These are phyloP conservation scores for Malassezia pachydermatis DNA, from an alignment of 1,284 basidiomycete species.

Conservation along the genomic window DNA sequence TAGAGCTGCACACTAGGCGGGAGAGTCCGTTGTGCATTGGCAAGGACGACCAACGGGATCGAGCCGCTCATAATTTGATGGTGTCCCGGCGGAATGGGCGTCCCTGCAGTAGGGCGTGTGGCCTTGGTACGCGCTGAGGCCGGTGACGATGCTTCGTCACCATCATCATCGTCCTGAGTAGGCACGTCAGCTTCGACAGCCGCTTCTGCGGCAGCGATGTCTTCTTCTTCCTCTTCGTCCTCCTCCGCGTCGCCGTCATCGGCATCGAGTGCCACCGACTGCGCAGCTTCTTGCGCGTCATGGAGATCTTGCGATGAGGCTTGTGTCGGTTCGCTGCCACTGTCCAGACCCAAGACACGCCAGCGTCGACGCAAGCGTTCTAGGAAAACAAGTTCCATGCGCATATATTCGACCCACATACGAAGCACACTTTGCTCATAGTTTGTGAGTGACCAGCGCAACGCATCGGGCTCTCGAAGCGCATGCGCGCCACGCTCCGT, in stretches of 20 bases:
- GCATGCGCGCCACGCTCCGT: constrained; percentile 6
- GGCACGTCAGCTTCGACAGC: constrained; percentile 13
- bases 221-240: constrained; percentile 17
- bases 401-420: constrained; percentile 55
- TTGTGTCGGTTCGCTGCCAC: constrained; percentile 15
- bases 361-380: constrained; percentile 72
- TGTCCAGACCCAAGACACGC: constrained; percentile 61
- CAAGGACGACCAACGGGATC: constrained; percentile 31
- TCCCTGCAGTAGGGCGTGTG: neutral
- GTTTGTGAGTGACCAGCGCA: constrained; percentile 12
- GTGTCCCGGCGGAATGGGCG: constrained; percentile 26
- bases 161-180: neutral
- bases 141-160: constrained; percentile 18
- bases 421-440: constrained; percentile 31
- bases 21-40: constrained; percentile 23
- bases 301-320: constrained; percentile 5
- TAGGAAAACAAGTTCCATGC: constrained; percentile 80
- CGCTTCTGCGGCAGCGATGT: constrained; percentile 17
- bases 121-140: constrained; percentile 13
- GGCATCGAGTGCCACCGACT: constrained; percentile 5
- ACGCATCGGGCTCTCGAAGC: neutral
- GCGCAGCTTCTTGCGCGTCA: constrained; percentile 1
- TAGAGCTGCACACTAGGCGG: constrained; percentile 28
- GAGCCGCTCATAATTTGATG: constrained; percentile 29
- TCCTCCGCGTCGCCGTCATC: constrained; percentile 18